Evolutionary conservation across 108 stramenopile species (phyloP), one percentile per base, ranked within the genome.

Genomic region (Nitzschia sp.): DNA sequence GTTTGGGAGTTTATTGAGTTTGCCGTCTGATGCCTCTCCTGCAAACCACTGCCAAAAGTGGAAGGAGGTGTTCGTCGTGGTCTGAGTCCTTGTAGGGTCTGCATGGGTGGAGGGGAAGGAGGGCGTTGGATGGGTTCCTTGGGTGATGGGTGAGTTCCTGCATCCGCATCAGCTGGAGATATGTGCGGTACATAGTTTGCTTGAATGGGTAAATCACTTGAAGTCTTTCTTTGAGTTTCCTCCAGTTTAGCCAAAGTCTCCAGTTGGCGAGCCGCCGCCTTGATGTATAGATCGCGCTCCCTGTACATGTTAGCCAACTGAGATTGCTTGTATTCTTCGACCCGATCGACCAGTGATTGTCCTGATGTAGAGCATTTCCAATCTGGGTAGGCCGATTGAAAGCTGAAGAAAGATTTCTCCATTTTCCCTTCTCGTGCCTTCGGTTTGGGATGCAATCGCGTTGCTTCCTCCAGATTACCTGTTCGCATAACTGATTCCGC

Each of bases 351-450:
- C 14, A 87, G 53, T 19, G 61, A 80, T 46, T 80, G 82, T 7
- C 87, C 89, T 3, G 87, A 86, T 20, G 71, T 57, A 67, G 63
- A 57, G 11, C 67, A 68, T 57, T 71, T 83, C 91, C 88, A 92
- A n/a, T 59, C 72, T 12, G 92, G 89, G 66, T 93, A 79, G 14
- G 73, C 69, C 22, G 76, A 66, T 69, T 86, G 80, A 63, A 93
- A 93, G 51, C 69, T 86, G 61, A 90, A 88, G 65, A 90, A 87
- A 38, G 79, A 81, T 56, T 90, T 90, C 65, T 93, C 89, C 87
- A 90, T 93, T 64, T 93, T 93, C 2, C 89, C 92, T 21, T 83
- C 71, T 29, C 67, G 60, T 15, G 85, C 76, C 67, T 81, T 89
- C 3, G 91, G 91, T 72, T 72, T 76, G 6, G 80, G 74, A 72